Percentiles rank a stretch among this genome's conserved stretches.
Conservation (phyloP, 164 flowering plant genomes). For the Piper longum region DNA sequence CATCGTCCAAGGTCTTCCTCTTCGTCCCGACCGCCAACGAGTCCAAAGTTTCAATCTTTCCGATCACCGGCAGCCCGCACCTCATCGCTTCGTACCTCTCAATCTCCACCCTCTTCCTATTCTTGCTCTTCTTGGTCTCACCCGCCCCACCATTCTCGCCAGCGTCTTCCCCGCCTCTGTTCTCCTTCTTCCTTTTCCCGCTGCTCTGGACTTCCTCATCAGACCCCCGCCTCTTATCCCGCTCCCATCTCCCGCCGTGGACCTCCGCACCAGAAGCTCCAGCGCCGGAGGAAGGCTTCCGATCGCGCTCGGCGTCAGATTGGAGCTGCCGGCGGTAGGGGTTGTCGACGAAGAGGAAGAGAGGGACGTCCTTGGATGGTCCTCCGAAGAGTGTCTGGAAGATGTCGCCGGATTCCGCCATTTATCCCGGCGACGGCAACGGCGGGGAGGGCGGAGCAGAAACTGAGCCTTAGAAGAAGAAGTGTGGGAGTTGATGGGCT, state of each 20-base stretch:
- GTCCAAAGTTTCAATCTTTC: neutral
- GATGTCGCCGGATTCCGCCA: constrained; percentile 17
- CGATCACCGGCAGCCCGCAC: constrained; percentile 16
- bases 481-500: too few species aligned
- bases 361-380: constrained; percentile 12
- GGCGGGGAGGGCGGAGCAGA: neutral
- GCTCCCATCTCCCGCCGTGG: neutral
- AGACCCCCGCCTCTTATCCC: neutral
- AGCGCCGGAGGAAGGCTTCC: constrained; percentile 8
- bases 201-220: neutral
- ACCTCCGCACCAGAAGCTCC: constrained; percentile 4
- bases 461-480: too few species aligned
- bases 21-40: constrained; percentile 40
- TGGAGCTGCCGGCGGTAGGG: constrained; percentile 42
- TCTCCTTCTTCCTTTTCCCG: constrained; percentile 2
- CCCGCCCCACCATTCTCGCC: constrained; percentile 6
- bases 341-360: constrained; percentile 36
- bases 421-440: neutral
- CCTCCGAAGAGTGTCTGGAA: constrained; percentile 53
- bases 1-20: constrained; percentile 57
- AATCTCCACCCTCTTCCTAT: constrained; percentile 55
- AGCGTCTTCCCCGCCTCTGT: constrained; percentile 6
- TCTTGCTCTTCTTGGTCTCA: constrained; percentile 33
- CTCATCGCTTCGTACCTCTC: constrained; percentile 46
- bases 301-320: neutral